Conservation (phyloP, 495 filamentous ascomycete species). For the Pyrenopolyporus hunteri region DNA sequence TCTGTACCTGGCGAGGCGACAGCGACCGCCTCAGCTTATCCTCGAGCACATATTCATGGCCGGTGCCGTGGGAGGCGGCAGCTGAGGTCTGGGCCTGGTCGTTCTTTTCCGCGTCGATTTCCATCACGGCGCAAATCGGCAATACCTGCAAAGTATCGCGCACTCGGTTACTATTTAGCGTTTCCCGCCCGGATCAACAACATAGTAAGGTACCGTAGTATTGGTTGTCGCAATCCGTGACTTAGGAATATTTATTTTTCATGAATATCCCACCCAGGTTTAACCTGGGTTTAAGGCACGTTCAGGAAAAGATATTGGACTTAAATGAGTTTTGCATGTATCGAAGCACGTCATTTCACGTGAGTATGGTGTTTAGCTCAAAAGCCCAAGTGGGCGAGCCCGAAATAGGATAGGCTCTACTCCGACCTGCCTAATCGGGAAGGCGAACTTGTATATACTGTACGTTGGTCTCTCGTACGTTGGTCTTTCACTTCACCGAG, state of each 20-base stretch:
- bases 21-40: conserved; percentile 30
- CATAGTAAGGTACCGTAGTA: conserved; percentile 1
- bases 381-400: background rate
- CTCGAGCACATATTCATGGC: conserved; percentile 18
- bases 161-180: no score
- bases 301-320: no score
- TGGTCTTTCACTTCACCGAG: conserved; percentile 19
- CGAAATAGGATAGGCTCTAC: background rate
- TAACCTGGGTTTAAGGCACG: no score
- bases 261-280: no score
- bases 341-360: conserved; percentile 37
- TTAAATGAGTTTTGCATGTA: conserved; percentile 4
- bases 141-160: background rate
- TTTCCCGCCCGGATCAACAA: conserved; percentile 5
- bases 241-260: no score
- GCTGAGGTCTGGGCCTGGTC: background rate
- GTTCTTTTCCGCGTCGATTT: conserved; percentile 35
- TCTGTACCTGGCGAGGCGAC: conserved; percentile 61
- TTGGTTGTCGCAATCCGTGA: background rate
- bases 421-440: conserved; percentile 26
- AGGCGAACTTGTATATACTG: background rate
- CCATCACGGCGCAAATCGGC: conserved; percentile 8
- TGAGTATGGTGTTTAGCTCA: conserved; percentile 15
- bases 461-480: no score
- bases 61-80: conserved; percentile 1